phyloP scores from a whole-genome alignment of 441 rosid species.

The Croton setiger region DNA sequence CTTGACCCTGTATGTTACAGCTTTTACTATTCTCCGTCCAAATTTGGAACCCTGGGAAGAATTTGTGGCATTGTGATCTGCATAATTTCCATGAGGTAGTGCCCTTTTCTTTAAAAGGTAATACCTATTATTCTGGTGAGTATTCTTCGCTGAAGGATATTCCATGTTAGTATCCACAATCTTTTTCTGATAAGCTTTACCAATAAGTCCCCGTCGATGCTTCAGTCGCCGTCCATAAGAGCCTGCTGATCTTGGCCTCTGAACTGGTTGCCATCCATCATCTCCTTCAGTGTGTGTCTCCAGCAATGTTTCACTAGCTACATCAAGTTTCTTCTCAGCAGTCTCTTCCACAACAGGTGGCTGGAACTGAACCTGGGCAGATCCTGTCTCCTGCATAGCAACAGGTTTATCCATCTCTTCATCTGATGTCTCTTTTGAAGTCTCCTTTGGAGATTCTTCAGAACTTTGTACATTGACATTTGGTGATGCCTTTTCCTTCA shows the following conservation, averaged over 20 bases:
- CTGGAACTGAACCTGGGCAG: conserved; percentile 23
- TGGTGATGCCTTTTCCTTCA: conserved; percentile 40
- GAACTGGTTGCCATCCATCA: conserved; percentile 99
- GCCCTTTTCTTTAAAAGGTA: conserved; percentile 69
- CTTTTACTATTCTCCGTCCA: conserved; percentile 75
- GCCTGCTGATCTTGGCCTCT: conserved; percentile 82
- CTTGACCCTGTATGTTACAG: conserved; percentile 86
- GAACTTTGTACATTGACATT: conserved; percentile 41
- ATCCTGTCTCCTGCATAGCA: conserved; percentile 23
- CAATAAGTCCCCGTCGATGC: conserved; percentile 83
- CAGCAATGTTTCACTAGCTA: conserved; percentile 30
- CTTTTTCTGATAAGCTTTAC: conserved; percentile 82
- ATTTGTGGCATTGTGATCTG: conserved; percentile 51
- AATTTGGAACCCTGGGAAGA: conserved; percentile 65
- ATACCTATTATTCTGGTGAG: conserved; percentile 60
- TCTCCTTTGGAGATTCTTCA: conserved; percentile 45
- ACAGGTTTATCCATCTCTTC: conserved; percentile 39
- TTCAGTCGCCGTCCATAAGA: conserved; percentile 69
- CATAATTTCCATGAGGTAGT: conserved; percentile 60
- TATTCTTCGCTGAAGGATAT: conserved; percentile 47
- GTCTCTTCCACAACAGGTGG: conserved; percentile 35
- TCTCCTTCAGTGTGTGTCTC: conserved; percentile 71
- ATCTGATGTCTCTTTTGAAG: conserved; percentile 49
- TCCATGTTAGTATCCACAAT: conserved; percentile 52
- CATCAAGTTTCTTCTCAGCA: conserved; percentile 30